Evolutionary conservation across 305 asterid genomes (phyloP), one percentile per base, ranked within the genome.

Genomic region (Ajuga reptans): DNA sequence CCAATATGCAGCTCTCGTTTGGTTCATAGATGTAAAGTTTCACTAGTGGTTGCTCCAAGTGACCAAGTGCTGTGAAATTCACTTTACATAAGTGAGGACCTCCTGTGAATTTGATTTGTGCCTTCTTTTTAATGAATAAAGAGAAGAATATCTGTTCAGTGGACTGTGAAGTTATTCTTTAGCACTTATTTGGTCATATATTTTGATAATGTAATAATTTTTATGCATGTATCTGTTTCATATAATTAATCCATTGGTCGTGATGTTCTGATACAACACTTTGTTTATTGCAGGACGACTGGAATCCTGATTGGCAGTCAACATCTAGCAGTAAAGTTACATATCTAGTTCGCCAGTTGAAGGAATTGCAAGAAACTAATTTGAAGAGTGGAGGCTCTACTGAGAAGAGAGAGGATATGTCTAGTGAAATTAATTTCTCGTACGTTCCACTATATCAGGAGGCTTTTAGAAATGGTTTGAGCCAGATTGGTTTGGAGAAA

Each of bases 281-380:
- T 17, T 75, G 33, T 75, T 60, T 73, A 59, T 77, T 76, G 76
- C 83, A 92, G 98, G 98, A 92, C 73, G 90, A 86, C 80, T 93
- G 99, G 99, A 87, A 93, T 86, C 99, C 97, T 76, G 96, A 93
- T 80, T 93, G 99, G 99, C 90, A 88, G 80, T 93, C 91, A 50
- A 93, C 99, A 69, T 89, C 97, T 47, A 93, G 99, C 91, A 93
- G 95, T 84, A 93, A 92, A 84, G 97, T 88, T 64, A 72, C 88
- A 52, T 90, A 90, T 80, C 87, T 92, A 63, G 85, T 93, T 76
- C 69, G 74, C 60, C 81, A 68, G 70, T 83, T 93, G 57, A 86
- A 80, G 74, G 77, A 83, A 64, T 66, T 93, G 71, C 87, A 78
- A 78, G 85, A 90, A 84, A 69, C 79, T 47, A 89, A 87, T 85